Percentiles rank a stretch among this genome's conserved stretches.
phyloP scores from a whole-genome alignment of 371 early-diverging fungal genomes.

The Mortierella polycephala region DNA sequence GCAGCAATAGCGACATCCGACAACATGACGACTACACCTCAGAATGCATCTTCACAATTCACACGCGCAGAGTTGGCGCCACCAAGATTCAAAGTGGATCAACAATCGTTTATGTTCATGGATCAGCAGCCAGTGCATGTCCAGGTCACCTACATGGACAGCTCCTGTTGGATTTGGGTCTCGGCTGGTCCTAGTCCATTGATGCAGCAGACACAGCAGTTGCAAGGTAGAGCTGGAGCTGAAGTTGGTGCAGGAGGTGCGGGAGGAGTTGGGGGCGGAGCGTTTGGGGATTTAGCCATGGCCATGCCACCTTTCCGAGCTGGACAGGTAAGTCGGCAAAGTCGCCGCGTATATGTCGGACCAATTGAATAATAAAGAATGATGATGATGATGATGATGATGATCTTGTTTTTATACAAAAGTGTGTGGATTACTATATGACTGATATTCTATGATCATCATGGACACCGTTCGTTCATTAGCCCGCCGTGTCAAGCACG shows the following conservation, averaged over 20 bases:
- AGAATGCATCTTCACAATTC: slow-evolving; percentile 2
- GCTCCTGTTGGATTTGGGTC: slow-evolving; percentile 41
- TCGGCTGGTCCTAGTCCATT: slow-evolving; percentile 24
- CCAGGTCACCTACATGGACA: slow-evolving; percentile 31
- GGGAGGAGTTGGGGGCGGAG: slow-evolving; percentile 8
- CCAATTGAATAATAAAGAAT: not conserved
- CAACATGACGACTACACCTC: no score
- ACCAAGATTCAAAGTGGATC: slow-evolving; percentile 27
- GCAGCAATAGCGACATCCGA: no score
- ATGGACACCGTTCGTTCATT: not conserved
- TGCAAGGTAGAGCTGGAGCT: slow-evolving; percentile 4
- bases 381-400: not conserved
- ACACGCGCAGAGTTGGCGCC: slow-evolving; percentile 1
- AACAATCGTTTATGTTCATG: slow-evolving; percentile 40
- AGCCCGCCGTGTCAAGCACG: slow-evolving; percentile 24
- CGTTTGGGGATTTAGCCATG: slow-evolving; percentile 48
- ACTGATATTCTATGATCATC: not conserved
- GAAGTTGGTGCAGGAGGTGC: not conserved
- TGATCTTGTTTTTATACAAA: not conserved
- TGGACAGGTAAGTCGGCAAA: slow-evolving; percentile 23
- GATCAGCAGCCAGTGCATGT: slow-evolving; percentile 36
- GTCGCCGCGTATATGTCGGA: not conserved
- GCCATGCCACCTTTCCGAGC: slow-evolving; percentile 36
- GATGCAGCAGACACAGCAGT: slow-evolving; percentile 11
- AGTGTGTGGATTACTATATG: not conserved